A percentile compares a stretch with the other conserved stretches of the same genome.
These are phyloP conservation scores for Alternaria brassicicola DNA, from an alignment of 2,329 filamentous ascomycete genomes.

Conservation along the genomic window DNA sequence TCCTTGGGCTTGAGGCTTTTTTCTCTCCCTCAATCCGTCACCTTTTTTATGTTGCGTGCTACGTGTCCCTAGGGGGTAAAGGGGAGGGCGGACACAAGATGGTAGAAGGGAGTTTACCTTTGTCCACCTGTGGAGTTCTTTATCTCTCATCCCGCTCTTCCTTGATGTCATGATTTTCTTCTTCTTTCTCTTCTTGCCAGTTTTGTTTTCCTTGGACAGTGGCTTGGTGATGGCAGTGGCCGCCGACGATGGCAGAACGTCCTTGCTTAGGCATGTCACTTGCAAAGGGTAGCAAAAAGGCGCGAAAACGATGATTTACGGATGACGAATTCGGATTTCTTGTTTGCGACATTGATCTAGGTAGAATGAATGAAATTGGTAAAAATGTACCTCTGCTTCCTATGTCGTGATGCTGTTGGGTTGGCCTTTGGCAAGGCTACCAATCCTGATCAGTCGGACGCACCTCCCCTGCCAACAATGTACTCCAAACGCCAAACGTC, in stretches of 20 bases:
- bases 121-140: constrained; percentile 11
- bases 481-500: constrained; percentile 17
- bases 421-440: no score
- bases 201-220: constrained; percentile 1
- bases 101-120: constrained; percentile 5
- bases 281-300: neutral
- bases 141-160: constrained; percentile 11
- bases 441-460: neutral
- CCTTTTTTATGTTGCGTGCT: constrained; percentile 13
- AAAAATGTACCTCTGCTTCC: constrained; percentile 19
- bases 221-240: constrained; percentile 14
- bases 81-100: constrained; percentile 12
- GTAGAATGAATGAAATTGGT: constrained; percentile 33
- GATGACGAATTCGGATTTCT: constrained; percentile 18
- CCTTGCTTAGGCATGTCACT: constrained; percentile 37
- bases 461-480: constrained; percentile 14
- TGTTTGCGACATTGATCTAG: constrained; percentile 43
- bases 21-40: constrained; percentile 20
- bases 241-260: constrained; percentile 12
- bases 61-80: constrained; percentile 5
- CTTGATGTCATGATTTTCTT: constrained; percentile 13
- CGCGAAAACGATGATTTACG: constrained; percentile 30
- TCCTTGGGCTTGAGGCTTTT: constrained; percentile 13
- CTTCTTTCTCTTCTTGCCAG: constrained; percentile 2
- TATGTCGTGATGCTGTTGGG: neutral